These are phyloP conservation scores for Styphnolobium japonicum DNA, from an alignment of 306 rosid species.

Conservation along the genomic window DNA sequence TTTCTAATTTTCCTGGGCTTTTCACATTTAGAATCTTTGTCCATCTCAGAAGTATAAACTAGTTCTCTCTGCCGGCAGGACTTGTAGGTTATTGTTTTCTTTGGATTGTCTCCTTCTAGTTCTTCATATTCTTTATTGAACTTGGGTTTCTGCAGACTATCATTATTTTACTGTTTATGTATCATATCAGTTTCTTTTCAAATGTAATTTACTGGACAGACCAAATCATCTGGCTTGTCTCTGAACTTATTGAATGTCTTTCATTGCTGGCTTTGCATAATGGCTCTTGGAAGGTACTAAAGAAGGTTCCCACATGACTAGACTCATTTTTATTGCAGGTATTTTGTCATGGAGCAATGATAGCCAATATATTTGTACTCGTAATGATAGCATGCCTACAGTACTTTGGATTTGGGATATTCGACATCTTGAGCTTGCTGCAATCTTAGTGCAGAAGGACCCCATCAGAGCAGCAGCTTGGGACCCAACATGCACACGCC, in stretches of 20 bases:
- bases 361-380: constrained; percentile 89
- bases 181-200: not conserved
- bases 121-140: constrained; percentile 1
- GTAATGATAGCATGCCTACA: constrained; percentile 91
- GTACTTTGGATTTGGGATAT: constrained; percentile 95
- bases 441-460: constrained; percentile 88
- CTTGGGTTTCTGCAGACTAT: constrained; percentile 18
- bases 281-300: constrained; percentile 6
- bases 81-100: not conserved
- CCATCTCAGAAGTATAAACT: not conserved
- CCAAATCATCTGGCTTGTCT: not conserved
- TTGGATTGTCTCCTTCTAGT: not conserved
- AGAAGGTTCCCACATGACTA: not conserved
- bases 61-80: not conserved
- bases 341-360: constrained; percentile 88
- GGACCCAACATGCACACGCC: constrained; percentile 88
- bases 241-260: not conserved
- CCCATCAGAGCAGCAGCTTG: constrained; percentile 85
- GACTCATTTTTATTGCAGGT: constrained; percentile 47
- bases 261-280: not conserved
- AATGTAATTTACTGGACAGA: not conserved
- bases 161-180: not conserved
- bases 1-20: not conserved
- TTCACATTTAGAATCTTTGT: not conserved
- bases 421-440: constrained; percentile 75